phyloP scores from a whole-genome alignment of 345 rosid species.

The Camelina hispida region DNA sequence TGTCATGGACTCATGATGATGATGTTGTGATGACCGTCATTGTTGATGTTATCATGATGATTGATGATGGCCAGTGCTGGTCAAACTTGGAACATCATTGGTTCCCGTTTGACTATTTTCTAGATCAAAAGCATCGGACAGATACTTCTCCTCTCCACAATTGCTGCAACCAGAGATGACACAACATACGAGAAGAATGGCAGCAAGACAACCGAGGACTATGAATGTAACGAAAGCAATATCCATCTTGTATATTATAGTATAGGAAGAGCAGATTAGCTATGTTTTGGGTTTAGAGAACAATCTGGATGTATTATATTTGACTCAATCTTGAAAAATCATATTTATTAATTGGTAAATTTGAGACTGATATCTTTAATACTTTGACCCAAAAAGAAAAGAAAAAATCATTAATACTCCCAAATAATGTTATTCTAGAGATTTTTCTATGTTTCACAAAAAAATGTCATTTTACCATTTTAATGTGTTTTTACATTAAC shows the following conservation, averaged over 20 bases:
- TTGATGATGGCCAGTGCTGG: neutral
- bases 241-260: neutral
- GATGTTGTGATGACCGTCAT: too few species aligned
- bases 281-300: neutral
- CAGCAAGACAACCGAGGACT: neutral
- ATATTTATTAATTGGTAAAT: neutral
- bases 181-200: slow-evolving; percentile 9
- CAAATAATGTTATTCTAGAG: too few species aligned
- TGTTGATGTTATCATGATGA: neutral
- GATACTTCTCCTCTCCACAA: neutral
- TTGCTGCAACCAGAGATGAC: neutral
- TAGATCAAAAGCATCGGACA: neutral
- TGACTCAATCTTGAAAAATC: neutral
- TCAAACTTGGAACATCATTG: slow-evolving; percentile 1
- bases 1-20: too few species aligned
- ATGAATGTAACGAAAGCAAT: neutral
- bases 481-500: too few species aligned
- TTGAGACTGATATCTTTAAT: neutral
- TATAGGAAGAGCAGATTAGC: neutral
- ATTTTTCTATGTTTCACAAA: too few species aligned
- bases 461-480: too few species aligned
- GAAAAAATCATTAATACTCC: too few species aligned
- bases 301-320: too few species aligned
- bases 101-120: neutral
- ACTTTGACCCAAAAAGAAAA: too few species aligned